Conservation (phyloP, 2,329 filamentous ascomycete species). For the Aspergillus sojae region DNA sequence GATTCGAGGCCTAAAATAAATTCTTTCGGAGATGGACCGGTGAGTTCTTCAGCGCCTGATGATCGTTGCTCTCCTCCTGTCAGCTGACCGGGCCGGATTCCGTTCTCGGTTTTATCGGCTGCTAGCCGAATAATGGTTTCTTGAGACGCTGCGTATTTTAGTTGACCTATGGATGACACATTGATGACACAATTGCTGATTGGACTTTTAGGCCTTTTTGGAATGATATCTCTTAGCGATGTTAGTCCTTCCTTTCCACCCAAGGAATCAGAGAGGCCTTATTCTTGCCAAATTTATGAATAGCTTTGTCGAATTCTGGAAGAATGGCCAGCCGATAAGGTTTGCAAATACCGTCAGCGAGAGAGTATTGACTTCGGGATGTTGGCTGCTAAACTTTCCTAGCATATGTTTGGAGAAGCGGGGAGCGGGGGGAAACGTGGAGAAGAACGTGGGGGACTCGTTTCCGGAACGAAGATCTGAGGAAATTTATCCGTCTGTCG, state of each 20-base stretch:
- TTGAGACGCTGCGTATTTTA: neutral
- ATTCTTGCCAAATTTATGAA: neutral
- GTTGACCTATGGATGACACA: neutral
- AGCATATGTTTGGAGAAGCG: slow-evolving; percentile 1
- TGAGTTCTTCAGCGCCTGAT: neutral
- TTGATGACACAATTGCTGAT: neutral
- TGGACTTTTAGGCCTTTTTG: neutral
- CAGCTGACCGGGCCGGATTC: neutral
- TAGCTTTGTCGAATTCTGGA: neutral
- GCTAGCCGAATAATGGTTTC: neutral
- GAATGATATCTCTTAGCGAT: neutral
- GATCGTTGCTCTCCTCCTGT: neutral
- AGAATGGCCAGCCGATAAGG: neutral
- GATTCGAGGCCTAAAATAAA: neutral
- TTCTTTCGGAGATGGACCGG: neutral
- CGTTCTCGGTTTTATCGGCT: neutral
- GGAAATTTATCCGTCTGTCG: neutral
- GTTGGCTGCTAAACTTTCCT: neutral
- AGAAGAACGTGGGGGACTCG: neutral
- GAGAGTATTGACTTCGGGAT: neutral
- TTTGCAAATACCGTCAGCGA: neutral
- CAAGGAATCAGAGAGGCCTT: neutral
- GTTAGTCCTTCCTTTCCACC: neutral
- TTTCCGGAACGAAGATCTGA: neutral
- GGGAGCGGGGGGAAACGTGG: slow-evolving; percentile 5